Conservation (phyloP, 2,329 filamentous ascomycete species). For the Fusarium incarnatum region DNA sequence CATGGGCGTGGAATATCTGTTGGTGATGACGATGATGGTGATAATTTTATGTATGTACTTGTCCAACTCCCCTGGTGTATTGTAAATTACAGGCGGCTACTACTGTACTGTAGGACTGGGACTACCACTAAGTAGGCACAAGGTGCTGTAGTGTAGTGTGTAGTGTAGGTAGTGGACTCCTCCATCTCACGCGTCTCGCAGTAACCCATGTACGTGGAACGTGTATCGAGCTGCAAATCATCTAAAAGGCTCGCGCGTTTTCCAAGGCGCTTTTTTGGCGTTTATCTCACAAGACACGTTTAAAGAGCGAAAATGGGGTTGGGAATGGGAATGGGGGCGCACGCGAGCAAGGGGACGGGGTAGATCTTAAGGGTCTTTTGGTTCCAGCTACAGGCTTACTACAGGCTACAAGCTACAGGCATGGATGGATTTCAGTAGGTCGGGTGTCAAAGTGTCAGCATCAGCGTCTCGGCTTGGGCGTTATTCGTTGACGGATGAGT, state of each 20-base stretch:
- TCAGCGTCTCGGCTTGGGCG: conserved; percentile 24
- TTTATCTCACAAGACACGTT: conserved; percentile 41
- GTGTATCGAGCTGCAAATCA: conserved; percentile 46
- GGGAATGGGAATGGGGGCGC: conserved; percentile 40
- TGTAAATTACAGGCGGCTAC: not conserved
- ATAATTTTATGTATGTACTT: conserved; percentile 7
- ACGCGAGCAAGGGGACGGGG: conserved; percentile 29
- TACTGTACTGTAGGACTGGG: not conserved
- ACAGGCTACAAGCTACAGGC: conserved; percentile 6
- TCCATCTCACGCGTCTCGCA: conserved; percentile 46
- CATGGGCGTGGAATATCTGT: conserved; percentile 8
- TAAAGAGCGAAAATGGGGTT: conserved; percentile 15
- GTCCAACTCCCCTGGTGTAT: conserved; percentile 4
- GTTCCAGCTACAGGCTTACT: conserved; percentile 24
- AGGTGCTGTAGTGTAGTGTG: not conserved
- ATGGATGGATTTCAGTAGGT: conserved; percentile 11
- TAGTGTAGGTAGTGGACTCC: conserved; percentile 15
- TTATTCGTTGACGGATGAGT: conserved; percentile 20
- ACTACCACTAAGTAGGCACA: not conserved
- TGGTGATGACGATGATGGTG: conserved; percentile 11
- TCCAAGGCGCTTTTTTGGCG: conserved; percentile 33
- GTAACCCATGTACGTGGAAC: conserved; percentile 46
- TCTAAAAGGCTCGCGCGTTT: conserved; percentile 36
- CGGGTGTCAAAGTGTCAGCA: conserved; percentile 25
- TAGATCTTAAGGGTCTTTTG: conserved; percentile 34